These are phyloP conservation scores for Backusella circina DNA, from an alignment of 192 early-diverging fungal genomes.

Conservation along the genomic window DNA sequence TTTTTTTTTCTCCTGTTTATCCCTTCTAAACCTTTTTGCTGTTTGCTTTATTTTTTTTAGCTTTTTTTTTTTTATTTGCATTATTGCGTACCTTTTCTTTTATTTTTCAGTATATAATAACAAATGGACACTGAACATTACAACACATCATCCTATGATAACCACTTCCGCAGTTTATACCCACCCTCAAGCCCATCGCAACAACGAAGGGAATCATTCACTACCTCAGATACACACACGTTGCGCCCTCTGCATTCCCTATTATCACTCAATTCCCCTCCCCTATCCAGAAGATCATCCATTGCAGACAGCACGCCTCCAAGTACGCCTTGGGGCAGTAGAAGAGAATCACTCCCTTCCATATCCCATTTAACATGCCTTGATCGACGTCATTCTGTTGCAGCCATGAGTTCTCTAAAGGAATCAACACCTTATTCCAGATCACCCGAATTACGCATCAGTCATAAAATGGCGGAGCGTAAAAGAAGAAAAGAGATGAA, in stretches of 20 bases:
- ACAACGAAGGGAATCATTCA: slow-evolving; percentile 27
- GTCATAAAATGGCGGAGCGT: slow-evolving; percentile 84
- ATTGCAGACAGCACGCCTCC: slow-evolving; percentile 7
- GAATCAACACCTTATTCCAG: slow-evolving; percentile 54
- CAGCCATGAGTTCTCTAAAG: neutral
- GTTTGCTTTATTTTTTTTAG: neutral
- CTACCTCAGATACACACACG: slow-evolving; percentile 18
- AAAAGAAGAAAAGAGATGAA: slow-evolving; percentile 89
- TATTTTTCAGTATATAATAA: neutral
- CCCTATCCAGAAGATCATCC: slow-evolving; percentile 13
- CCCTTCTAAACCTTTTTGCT: neutral
- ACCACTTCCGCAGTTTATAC: neutral
- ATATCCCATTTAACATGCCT: slow-evolving; percentile 8
- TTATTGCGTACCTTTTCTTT: neutral
- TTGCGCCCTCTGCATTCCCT: slow-evolving; percentile 14
- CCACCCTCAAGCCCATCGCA: slow-evolving; percentile 3
- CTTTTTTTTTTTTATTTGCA: neutral
- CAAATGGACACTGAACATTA: neutral
- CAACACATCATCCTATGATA: neutral
- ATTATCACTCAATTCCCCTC: slow-evolving; percentile 24
- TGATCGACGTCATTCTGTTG: slow-evolving; percentile 29
- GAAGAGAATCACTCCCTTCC: slow-evolving; percentile 17
- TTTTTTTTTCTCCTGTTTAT: neutral
- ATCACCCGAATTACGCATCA: slow-evolving; percentile 73
- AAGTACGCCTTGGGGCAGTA: slow-evolving; percentile 3